A percentile compares a stretch with the other conserved stretches of the same genome.
These are phyloP conservation scores for Rhododendron kiyosumense DNA, from an alignment of 148 eudicot genomes.

Conservation along the genomic window DNA sequence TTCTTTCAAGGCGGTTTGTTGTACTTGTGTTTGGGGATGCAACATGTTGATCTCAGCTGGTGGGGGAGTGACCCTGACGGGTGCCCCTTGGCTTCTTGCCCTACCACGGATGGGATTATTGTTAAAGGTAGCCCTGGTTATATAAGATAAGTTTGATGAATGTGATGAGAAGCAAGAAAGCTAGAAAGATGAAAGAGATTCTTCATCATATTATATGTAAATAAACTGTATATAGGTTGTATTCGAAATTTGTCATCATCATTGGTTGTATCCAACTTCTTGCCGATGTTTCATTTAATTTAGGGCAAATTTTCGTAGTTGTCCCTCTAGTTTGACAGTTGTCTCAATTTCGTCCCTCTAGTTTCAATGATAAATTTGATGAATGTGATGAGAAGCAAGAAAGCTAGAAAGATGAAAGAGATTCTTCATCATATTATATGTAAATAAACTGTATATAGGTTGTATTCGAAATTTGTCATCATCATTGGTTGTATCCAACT, in stretches of 20 bases:
- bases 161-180: not conserved
- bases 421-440: too few relatives aligned
- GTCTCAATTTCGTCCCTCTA: too few relatives aligned
- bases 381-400: too few relatives aligned
- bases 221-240: not conserved
- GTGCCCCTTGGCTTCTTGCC: constrained; percentile 73
- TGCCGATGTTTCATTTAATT: not conserved
- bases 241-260: not conserved
- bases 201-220: not conserved
- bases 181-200: not conserved
- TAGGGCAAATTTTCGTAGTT: too few relatives aligned
- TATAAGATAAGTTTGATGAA: not conserved
- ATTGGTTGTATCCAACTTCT: not conserved
- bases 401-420: too few relatives aligned
- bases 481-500: too few relatives aligned
- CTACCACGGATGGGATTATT: constrained; percentile 64
- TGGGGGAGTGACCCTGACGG: constrained; percentile 71
- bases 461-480: too few relatives aligned
- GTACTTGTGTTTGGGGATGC: constrained; percentile 53
- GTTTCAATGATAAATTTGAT: too few relatives aligned
- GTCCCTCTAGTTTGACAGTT: too few relatives aligned
- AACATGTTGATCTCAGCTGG: constrained; percentile 52
- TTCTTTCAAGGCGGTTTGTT: constrained; percentile 10
- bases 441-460: too few relatives aligned
- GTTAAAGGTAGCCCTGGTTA: constrained; percentile 62